Base-by-base conservation (phyloP, 176 grass and related monocot genomes). In the Alopecurus myosuroides region DNA sequence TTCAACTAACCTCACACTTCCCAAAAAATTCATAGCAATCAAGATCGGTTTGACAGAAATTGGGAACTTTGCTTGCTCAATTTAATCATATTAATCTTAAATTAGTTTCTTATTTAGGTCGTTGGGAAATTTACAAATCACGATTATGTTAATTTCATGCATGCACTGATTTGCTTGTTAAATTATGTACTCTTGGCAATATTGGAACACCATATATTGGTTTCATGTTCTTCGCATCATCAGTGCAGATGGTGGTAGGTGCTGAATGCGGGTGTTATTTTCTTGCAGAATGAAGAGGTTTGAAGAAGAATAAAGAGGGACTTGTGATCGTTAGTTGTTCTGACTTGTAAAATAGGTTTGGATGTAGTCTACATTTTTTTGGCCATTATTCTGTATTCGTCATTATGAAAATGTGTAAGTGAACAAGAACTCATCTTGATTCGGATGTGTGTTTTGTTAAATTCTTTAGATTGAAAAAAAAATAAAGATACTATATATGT, bases 211-310 rank as follows among this genome's bases (percentile, higher is more conserved):
- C 17, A 15, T 9, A 7, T 68, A 26, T 52, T 1, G 30, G 46
- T 14, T 44, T 7, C 17, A 53, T 35, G 42, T 49, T 49, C 53
- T 2, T 63, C 46, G 26, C 11, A 22, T 3, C 61, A 68, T 60
- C 26, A 55, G 53, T 17, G 17, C 17, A 51, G 42, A 49, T 50
- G 10, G 4, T 76, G 33, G 5, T 8, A 56, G 4, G 26, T 79
- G 37, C 67, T 86, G 46, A 83, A 4, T 79, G 28, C 65, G 17
- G 57, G 40, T 20, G 7, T 45, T 72, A 7, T 48, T 82, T 78
- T 82, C 18, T 51, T 86, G 67, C 84, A 87, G 80, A 39, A 57
- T 56, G 74, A 49, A 53, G 70, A 30, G 36, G 25, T 26, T 61
- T 15, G 18, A 53, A 46, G 79, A 57, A 6, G 37, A n/a, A 76